Base-by-base conservation (phyloP, 2,329 filamentous ascomycete genomes). In the Lizonia empirigonia region DNA sequence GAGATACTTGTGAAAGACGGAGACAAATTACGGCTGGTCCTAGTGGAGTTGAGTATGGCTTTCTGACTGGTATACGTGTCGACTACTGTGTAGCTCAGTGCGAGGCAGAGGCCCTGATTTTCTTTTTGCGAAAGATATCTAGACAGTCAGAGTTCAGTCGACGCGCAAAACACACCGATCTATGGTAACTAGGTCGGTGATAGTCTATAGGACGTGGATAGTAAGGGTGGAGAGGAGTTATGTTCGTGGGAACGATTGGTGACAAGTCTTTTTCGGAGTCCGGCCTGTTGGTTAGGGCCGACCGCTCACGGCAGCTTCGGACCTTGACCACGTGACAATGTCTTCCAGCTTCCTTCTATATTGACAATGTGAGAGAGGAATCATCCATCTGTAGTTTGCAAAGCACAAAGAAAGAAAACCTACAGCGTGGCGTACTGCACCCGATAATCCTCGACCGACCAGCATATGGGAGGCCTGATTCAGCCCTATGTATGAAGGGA, bases 91-190 rank as follows among this genome's bases (percentile, higher is more conserved):
- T n/a, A 39, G 44, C 23, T 40, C 29, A 29, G 20, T 27, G 50
- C 29, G 44, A 35, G 44, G 44, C 30, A 35, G 23, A 36, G 6
- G 23, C 13, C 26, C 34, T 9, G 22, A 16, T 27, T 4, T 19
- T 15, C 15, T 32, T 29, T 22, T 32, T 8, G 15, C 8, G 24
- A 34, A 26, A 7, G 6, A 35, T 42, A 30, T 44, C 54, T 56
- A 35, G 23, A 53, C 3, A n/a, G 42, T 56, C 42, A 53, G 36
- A 38, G 27, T 20, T 18, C n/a, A 36, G 33, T 56, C 29, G 45
- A 53, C n/a, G 27, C 37, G 33, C 19, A 34, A 45, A 50, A 53
- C 42, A 53, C 50, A 56, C 50, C 41, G 34, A 47, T 44, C 27
- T 52, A 26, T 22, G 23, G 18, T 13, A 53, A 23, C 16, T n/a